These are phyloP conservation scores for Tubosaeta sp. DNA, from an alignment of 768 basidiomycete genomes.

Conservation along the genomic window DNA sequence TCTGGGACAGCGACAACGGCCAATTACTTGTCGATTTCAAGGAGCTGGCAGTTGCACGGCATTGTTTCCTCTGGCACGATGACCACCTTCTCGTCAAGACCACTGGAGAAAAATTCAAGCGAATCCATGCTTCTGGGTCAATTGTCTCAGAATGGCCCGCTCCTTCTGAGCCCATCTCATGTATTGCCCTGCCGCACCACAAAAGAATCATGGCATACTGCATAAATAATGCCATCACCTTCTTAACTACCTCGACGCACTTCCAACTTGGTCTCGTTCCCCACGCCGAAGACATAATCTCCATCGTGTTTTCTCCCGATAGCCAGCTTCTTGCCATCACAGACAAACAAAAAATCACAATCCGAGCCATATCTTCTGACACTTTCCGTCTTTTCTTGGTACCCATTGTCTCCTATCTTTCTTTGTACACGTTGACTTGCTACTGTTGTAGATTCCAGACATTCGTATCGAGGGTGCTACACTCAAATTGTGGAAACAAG, in stretches of 20 bases:
- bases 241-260: conserved; percentile 4
- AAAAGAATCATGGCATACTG: background rate
- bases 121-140: background rate
- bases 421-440: background rate
- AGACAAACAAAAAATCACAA: background rate
- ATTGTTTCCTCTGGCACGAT: conserved; percentile 3
- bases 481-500: background rate
- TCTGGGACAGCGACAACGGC: too few species aligned
- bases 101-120: background rate
- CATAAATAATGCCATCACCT: background rate
- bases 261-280: background rate
- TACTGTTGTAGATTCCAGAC: background rate
- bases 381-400: background rate
- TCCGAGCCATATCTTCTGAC: background rate
- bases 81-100: background rate
- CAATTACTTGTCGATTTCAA: background rate
- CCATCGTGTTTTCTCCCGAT: background rate
- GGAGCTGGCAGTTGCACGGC: background rate
- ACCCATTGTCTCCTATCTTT: background rate
- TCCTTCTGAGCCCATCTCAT: background rate
- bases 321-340: background rate
- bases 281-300: too few species aligned
- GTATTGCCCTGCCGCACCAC: background rate
- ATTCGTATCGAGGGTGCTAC: background rate
- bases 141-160: background rate